phyloP scores from a whole-genome alignment of 805 yeast genomes.

The Kazachstania kunashirensis region DNA sequence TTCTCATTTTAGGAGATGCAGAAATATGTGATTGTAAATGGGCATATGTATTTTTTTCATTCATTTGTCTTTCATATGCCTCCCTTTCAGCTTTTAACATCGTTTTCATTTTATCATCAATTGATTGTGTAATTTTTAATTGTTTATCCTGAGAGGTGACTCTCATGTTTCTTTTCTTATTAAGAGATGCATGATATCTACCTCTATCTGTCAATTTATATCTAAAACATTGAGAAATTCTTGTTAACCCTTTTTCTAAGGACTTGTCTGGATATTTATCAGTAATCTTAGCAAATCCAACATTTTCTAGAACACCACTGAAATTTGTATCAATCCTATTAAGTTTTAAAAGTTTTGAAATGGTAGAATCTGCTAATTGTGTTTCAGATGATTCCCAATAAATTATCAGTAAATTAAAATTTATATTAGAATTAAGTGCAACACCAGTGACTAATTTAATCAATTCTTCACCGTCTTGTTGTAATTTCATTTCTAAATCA shows the following conservation, averaged over 20 bases:
- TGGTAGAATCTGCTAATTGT: constrained; percentile 10
- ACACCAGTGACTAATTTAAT: constrained; percentile 30
- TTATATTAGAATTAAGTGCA: constrained; percentile 28
- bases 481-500: constrained; percentile 28
- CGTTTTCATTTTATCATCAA: constrained; percentile 23
- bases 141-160: constrained; percentile 9
- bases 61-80: constrained; percentile 9
- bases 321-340: constrained; percentile 28
- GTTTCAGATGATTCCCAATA: constrained; percentile 35
- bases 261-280: constrained; percentile 25
- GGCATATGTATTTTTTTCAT: constrained; percentile 21
- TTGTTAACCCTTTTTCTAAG: constrained; percentile 23
- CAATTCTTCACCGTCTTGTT: constrained; percentile 28
- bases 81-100: constrained; percentile 20
- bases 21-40: constrained; percentile 23
- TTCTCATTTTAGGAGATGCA: constrained; percentile 23
- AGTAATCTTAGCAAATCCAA: constrained; percentile 24
- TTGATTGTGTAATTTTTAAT: constrained; percentile 8
- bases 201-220: constrained; percentile 31
- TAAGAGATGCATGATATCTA: constrained; percentile 16
- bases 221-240: constrained; percentile 16
- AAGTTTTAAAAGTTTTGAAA: constrained; percentile 14
- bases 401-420: constrained; percentile 28
- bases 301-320: constrained; percentile 18
- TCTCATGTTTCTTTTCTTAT: constrained; percentile 12